Evolutionary conservation across 208 protist species (phyloP).

Genomic region (Trypanosoma platydactyli): DNA sequence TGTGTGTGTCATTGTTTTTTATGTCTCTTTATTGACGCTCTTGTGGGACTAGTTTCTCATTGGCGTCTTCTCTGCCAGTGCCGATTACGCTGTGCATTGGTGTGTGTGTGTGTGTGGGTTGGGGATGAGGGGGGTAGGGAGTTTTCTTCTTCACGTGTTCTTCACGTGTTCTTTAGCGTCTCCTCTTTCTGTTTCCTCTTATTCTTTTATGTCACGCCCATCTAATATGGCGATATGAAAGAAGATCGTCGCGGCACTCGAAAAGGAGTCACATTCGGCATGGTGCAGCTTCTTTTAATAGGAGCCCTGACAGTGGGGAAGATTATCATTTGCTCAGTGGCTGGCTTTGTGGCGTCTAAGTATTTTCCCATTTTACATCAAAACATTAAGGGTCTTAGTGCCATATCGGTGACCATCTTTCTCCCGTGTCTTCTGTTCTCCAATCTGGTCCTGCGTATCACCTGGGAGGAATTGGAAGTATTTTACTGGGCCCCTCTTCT

Average conservation of each 20-base stretch:
- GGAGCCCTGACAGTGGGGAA: slow-evolving; percentile 59
- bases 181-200: background rate
- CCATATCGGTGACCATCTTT: slow-evolving; percentile 60
- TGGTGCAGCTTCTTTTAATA: slow-evolving; percentile 44
- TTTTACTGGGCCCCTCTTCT: slow-evolving; percentile 70
- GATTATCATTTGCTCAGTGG: slow-evolving; percentile 54
- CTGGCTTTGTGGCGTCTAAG: slow-evolving; percentile 49
- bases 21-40: no score
- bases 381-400: slow-evolving; percentile 54
- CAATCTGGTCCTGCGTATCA: slow-evolving; percentile 62
- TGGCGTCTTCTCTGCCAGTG: background rate
- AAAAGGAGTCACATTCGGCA: slow-evolving; percentile 25
- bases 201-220: no score
- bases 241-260: background rate
- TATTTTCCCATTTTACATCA: slow-evolving; percentile 36
- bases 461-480: slow-evolving; percentile 43
- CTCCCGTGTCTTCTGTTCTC: slow-evolving; percentile 73
- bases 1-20: no score
- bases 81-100: background rate
- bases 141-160: no score
- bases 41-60: background rate
- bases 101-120: no score
- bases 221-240: no score
- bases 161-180: background rate
- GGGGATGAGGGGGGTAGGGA: background rate